Evolutionary conservation across 257 asterid species (phyloP), one percentile per base, ranked within the genome.

Genomic region (Salvia rosmarinus): DNA sequence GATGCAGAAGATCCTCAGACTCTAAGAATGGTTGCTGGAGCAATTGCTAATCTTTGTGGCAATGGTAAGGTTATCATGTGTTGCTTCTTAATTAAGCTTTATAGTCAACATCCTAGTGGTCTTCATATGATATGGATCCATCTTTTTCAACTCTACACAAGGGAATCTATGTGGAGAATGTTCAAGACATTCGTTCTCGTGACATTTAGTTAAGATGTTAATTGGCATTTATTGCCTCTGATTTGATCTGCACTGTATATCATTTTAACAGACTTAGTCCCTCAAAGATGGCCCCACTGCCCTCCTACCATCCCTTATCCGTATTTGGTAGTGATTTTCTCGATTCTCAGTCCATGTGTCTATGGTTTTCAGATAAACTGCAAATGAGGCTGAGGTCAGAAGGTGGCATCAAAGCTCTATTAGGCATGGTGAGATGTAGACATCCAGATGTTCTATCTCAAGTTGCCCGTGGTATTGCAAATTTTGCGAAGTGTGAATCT

Each of bases 1-100:
- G 98, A 95, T 79, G 99, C 98, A 3, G 97, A 88, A 81, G 99
- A 95, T 85, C 97, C 99, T 32, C 99, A 95, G 79, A 95, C 99
- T 77, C 84, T 95, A 40, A 85, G 99, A 55, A 95, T 95, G 99
- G 99, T 95, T 63, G 99, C 99, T 57, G 99, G 99, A 82, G 99
- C 99, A 64, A 85, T 92, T 67, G 99, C 99, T 30, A 95, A 95
- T 83, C 85, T 95, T 20, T 95, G 99, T 76, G 99, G 99, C 78
- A 95, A 95, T 71, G 99, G 99, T 95, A 87, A 60, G 49, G 19
- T 34, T 35, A 62, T 77, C 71, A 19, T 51, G 60, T 78, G 71
- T 40, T 75, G 47, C 49, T 59, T 54, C 77, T 47, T 20, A 20
- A 34, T 35, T 55, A 56, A 46, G 19, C 43, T 65, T 65, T 46